A percentile compares a stretch with the other conserved stretches of the same genome.
Evolutionary conservation across 192 early-diverging fungal species (phyloP).

Genomic region (Gaertneriomyces semiglobifer): DNA sequence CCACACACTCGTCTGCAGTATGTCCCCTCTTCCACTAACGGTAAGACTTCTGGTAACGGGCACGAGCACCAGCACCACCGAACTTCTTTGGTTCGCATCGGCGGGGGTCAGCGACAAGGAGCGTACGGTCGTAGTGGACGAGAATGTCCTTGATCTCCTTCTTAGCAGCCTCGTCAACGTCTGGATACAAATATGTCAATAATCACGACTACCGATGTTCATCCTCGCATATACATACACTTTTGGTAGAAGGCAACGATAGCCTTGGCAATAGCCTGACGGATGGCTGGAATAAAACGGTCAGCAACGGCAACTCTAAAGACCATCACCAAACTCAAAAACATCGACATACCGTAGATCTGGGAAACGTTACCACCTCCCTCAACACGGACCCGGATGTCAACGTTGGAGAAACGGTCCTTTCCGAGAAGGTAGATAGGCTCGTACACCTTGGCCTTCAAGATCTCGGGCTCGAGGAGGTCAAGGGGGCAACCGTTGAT

Average conservation of each 20-base stretch:
- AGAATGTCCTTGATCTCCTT: constrained; percentile 97
- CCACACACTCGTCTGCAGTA: too few relatives aligned
- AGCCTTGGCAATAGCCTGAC: constrained; percentile 98
- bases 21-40: constrained; percentile 30
- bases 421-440: constrained; percentile 93
- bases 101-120: constrained; percentile 97
- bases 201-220: constrained; percentile 11
- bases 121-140: constrained; percentile 89
- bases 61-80: constrained; percentile 97
- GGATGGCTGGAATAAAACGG: constrained; percentile 61
- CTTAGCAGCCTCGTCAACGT: constrained; percentile 98
- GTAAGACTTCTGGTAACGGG: constrained; percentile 75
- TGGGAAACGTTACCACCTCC: constrained; percentile 98
- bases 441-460: constrained; percentile 98
- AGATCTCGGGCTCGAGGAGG: constrained; percentile 94
- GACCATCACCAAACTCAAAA: constrained; percentile 5
- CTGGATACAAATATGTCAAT: constrained; percentile 20
- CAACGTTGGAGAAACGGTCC: constrained; percentile 92
- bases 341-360: constrained; percentile 68
- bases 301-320: neutral
- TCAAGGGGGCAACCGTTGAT: constrained; percentile 96
- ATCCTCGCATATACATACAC: constrained; percentile 51
- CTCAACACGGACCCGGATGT: constrained; percentile 94
- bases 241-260: constrained; percentile 99
- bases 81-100: constrained; percentile 99